Conservation (phyloP, 768 basidiomycete species). For the Lactarius akahatsu region DNA sequence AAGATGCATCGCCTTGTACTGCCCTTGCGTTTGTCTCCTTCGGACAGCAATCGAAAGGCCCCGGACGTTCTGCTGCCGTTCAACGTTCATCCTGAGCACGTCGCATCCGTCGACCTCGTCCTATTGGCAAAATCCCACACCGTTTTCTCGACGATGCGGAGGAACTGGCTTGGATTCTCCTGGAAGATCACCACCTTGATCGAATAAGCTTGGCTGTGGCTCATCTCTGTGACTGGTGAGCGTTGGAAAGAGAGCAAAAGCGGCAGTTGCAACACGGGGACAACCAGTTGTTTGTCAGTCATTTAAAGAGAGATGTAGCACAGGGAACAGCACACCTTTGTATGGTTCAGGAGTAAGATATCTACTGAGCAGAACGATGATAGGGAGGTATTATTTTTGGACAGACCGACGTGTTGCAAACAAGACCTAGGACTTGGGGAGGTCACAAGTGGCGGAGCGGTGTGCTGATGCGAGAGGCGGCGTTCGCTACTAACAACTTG, state of each 20-base stretch:
- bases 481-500: not conserved
- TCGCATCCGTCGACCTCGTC: slow-evolving; percentile 25
- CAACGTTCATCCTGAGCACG: slow-evolving; percentile 36
- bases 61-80: slow-evolving; percentile 43
- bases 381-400: no score
- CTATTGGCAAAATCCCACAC: slow-evolving; percentile 39
- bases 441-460: no score
- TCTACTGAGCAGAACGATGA: no score
- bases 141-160: slow-evolving; percentile 38
- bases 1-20: slow-evolving; percentile 32
- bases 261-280: no score
- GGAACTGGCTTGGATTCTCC: slow-evolving; percentile 29
- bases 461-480: no score
- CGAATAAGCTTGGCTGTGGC: slow-evolving; percentile 26
- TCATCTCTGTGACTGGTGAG: not conserved
- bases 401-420: not conserved
- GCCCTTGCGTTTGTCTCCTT: slow-evolving; percentile 32
- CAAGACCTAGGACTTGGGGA: not conserved
- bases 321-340: no score
- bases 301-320: no score
- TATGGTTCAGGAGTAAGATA: no score
- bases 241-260: no score
- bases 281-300: no score
- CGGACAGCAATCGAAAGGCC: slow-evolving; percentile 36
- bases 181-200: slow-evolving; percentile 28